Evolutionary conservation across 805 yeast genomes (phyloP).

Genomic region (Zygosaccharomyces gambellarensis): DNA sequence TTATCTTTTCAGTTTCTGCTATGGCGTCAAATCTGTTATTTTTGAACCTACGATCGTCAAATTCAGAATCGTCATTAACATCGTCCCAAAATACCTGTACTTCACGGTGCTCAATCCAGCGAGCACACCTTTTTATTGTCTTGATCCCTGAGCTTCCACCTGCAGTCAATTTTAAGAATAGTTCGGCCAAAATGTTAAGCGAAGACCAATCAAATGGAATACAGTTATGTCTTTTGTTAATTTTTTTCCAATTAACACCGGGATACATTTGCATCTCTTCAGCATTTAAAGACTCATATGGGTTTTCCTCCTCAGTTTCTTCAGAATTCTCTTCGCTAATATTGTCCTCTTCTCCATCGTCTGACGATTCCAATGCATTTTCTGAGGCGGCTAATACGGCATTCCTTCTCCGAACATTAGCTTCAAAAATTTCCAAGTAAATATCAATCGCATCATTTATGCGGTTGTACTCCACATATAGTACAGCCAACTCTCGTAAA

Average conservation of each 20-base stretch:
- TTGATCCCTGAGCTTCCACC: slow-evolving; percentile 60
- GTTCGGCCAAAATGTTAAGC: slow-evolving; percentile 75
- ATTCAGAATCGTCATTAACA: slow-evolving; percentile 67
- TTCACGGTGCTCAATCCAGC: slow-evolving; percentile 77
- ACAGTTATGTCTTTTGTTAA: slow-evolving; percentile 32
- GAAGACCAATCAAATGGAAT: slow-evolving; percentile 82
- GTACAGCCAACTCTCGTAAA: slow-evolving; percentile 55
- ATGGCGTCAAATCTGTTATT: slow-evolving; percentile 42
- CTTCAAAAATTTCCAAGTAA: slow-evolving; percentile 59
- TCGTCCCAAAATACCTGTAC: slow-evolving; percentile 45
- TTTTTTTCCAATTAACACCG: slow-evolving; percentile 29
- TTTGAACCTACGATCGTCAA: slow-evolving; percentile 63
- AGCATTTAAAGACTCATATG: slow-evolving; percentile 15
- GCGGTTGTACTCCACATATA: slow-evolving; percentile 48
- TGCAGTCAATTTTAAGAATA: slow-evolving; percentile 54
- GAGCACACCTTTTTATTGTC: slow-evolving; percentile 61
- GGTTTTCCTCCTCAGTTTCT: slow-evolving; percentile 15
- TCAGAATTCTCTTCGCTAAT: slow-evolving; percentile 14
- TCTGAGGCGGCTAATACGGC: slow-evolving; percentile 30
- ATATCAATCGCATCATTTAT: slow-evolving; percentile 69
- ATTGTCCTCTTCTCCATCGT: slow-evolving; percentile 26
- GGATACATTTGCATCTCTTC: slow-evolving; percentile 30
- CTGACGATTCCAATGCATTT: slow-evolving; percentile 31
- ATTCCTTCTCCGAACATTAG: slow-evolving; percentile 46
- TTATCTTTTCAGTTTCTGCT: slow-evolving; percentile 36